These are phyloP conservation scores for Botrytis deweyae DNA, from an alignment of 2,329 filamentous ascomycete genomes.

Conservation along the genomic window DNA sequence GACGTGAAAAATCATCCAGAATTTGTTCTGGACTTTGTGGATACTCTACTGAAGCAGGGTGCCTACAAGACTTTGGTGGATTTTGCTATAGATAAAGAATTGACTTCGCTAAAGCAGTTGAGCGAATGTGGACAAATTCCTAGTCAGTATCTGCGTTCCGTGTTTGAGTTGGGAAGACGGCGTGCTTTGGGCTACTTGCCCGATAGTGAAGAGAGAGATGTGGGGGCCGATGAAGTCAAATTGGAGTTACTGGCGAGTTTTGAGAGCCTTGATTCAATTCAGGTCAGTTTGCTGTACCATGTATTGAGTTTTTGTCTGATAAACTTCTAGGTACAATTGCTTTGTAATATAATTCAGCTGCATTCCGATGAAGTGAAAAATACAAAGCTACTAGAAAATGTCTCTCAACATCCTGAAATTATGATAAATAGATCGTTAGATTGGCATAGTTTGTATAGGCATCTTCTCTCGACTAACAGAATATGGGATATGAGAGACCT, in stretches of 20 bases:
- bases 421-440: neutral
- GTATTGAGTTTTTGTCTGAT: neutral
- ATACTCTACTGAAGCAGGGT: neutral
- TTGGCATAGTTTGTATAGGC: neutral
- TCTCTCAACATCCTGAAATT: rapidly evolving
- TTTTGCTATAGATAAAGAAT: neutral
- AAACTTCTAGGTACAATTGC: neutral
- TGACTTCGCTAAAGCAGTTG: neutral
- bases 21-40: neutral
- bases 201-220: neutral
- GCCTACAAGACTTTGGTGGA: neutral
- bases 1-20: neutral
- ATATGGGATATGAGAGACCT: neutral
- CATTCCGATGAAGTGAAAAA: neutral
- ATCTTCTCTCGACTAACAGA: neutral
- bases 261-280: neutral
- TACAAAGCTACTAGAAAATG: neutral
- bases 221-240: neutral
- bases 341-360: neutral
- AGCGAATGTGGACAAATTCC: neutral
- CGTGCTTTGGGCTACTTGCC: neutral
- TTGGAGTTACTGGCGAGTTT: neutral
- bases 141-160: neutral
- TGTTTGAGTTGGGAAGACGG: neutral
- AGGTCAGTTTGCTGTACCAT: neutral